Conservation (phyloP, 2,329 filamentous ascomycete genomes). For the Stachybotrys elegans region DNA sequence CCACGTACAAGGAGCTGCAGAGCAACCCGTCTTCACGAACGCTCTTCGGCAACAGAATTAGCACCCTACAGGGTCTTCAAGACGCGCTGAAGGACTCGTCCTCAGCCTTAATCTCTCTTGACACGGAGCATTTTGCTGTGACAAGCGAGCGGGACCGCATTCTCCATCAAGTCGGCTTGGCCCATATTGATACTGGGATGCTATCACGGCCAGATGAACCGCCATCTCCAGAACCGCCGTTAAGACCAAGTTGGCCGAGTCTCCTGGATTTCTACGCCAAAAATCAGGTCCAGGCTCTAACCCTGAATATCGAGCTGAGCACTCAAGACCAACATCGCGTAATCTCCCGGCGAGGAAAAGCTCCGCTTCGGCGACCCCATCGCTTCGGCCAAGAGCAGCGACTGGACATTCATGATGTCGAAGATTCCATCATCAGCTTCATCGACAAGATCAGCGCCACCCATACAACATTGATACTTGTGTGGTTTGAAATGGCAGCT, state of each 20-base stretch:
- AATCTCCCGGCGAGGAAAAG: not conserved
- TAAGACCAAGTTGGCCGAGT: not conserved
- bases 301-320: constrained; percentile 5
- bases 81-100: too few relatives aligned
- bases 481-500: constrained; percentile 10
- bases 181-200: constrained; percentile 5
- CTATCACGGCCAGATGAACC: not conserved
- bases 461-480: not conserved
- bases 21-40: too few relatives aligned
- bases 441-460: not conserved
- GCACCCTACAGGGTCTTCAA: too few relatives aligned
- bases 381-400: constrained; percentile 9
- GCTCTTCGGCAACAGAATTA: too few relatives aligned
- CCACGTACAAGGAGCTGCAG: too few relatives aligned
- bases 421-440: constrained; percentile 5
- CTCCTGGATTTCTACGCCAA: constrained; percentile 5
- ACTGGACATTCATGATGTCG: constrained; percentile 1
- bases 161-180: constrained; percentile 13
- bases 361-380: constrained; percentile 8
- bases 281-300: constrained; percentile 3
- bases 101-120: too few relatives aligned
- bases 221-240: not conserved
- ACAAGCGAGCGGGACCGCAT: constrained; percentile 8
- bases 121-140: constrained; percentile 10
- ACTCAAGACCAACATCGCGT: not conserved